Conservation (phyloP, 345 rosid species). For the Gossypium sturtianum region DNA sequence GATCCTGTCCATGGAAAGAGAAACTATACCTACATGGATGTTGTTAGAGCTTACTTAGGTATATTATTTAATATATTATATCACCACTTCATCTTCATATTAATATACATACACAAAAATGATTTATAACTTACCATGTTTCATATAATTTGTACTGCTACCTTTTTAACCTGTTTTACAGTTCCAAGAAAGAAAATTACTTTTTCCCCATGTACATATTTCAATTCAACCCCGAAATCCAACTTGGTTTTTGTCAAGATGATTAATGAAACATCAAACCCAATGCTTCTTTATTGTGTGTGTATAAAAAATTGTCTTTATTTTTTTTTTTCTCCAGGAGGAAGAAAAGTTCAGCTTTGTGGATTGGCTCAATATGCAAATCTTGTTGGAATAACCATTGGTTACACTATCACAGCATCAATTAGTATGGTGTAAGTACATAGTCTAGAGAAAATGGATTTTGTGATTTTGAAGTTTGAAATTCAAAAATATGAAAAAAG, state of each 20-base stretch:
- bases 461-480: neutral
- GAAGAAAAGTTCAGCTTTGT: slow-evolving; percentile 52
- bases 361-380: slow-evolving; percentile 77
- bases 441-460: neutral
- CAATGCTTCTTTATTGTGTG: neutral
- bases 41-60: slow-evolving; percentile 71
- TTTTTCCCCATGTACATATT: neutral
- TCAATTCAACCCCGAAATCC: too few species aligned
- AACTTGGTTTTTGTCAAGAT: too few species aligned
- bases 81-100: neutral
- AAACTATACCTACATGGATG: slow-evolving; percentile 89
- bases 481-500: too few species aligned
- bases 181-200: neutral
- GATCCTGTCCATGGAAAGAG: slow-evolving; percentile 65
- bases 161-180: neutral
- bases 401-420: slow-evolving; percentile 89
- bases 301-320: neutral
- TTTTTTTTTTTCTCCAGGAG: slow-evolving; percentile 27
- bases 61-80: neutral
- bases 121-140: neutral
- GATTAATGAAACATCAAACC: neutral
- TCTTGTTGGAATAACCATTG: slow-evolving; percentile 59
- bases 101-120: neutral
- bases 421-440: slow-evolving; percentile 87
- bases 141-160: neutral